Evolutionary conservation across 805 yeast species (phyloP), one percentile per base, ranked within the genome.

Genomic region (Wickerhamiella domercqiae): DNA sequence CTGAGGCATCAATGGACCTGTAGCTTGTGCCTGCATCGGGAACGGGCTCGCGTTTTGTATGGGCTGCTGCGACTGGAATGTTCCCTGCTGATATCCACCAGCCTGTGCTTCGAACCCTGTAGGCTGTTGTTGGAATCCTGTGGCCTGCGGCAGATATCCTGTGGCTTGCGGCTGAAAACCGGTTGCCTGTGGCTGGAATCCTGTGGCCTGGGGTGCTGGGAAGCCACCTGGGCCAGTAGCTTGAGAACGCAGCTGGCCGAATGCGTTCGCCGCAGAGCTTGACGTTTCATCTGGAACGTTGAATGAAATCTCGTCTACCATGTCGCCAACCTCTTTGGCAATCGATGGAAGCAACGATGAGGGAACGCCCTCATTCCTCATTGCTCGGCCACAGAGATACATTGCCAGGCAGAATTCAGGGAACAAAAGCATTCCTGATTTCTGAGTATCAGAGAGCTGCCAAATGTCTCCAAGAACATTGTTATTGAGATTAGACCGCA

Each of bases 401-500:
- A 87, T 73, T 14, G 94, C 84, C 46, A 87, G 64, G 13, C 93
- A 93, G 64, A 87, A 87, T 57, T 87, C 96, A 2, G 97, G 97
- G 54, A 86, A 87, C 48, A 87, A 60, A 43, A 87, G 68, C 39
- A 73, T 68, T 2, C 97, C 97, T 5, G 90, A 75, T 50, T 73
- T 78, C 48, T 75, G 79, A 2, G 93, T 77, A 53, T 87, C 97
- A n/a, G 93, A 71, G 40, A 87, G 63, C 18, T 78, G 75, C 97
- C 97, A 87, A 43, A 87, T 78, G 48, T 73, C 82, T 2, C 87
- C 87, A 48, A 87, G 66, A 31, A 76, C 72, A 19, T 70, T 65
- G 2, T 94, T 83, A 30, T 72, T 64, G 38, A 87, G 64, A 5
- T 82, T 81, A 0, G 95, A 84, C 47, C 80, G 71, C 61, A 82